Evolutionary conservation across 2,329 filamentous ascomycete species (phyloP).

Genomic region (Penicillium sp.): DNA sequence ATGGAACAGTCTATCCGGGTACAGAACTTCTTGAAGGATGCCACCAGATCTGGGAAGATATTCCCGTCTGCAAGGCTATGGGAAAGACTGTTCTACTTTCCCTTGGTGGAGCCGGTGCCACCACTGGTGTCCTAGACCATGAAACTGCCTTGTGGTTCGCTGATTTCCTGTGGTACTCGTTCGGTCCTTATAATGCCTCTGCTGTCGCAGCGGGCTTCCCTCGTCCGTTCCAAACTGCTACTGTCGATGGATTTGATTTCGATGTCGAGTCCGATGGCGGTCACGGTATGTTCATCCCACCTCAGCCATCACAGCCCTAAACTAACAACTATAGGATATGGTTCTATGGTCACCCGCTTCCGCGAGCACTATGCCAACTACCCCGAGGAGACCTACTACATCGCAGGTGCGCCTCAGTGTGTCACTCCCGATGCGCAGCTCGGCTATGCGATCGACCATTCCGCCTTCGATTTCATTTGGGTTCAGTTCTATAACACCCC

Average conservation of each 20-base stretch:
- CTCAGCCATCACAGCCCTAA: not conserved
- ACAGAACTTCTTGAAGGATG: conserved; percentile 49
- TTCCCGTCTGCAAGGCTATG: conserved; percentile 39
- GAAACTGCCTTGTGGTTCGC: conserved; percentile 49
- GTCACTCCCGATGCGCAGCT: conserved; percentile 50
- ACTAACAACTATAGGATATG: conserved; percentile 40
- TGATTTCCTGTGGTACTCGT: conserved; percentile 53
- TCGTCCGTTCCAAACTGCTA: conserved; percentile 49
- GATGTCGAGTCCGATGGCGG: conserved; percentile 43
- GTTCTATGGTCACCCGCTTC: conserved; percentile 50
- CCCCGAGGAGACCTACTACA: conserved; percentile 45
- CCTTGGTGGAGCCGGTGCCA: conserved; percentile 46
- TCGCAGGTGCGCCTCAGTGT: conserved; percentile 58
- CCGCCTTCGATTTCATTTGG: conserved; percentile 56
- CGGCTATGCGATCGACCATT: conserved; percentile 44
- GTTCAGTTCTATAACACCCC: conserved; percentile 59
- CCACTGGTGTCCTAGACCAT: conserved; percentile 47
- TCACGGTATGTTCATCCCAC: conserved; percentile 25
- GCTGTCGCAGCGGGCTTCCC: conserved; percentile 36
- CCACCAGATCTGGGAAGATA: conserved; percentile 45
- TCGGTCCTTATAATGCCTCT: conserved; percentile 42
- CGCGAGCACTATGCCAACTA: conserved; percentile 42
- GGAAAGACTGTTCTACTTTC: conserved; percentile 51
- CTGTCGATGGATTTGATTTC: conserved; percentile 56
- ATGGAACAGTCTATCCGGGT: conserved; percentile 37